Evolutionary conservation across 805 yeast genomes (phyloP).

Genomic region (Metschnikowia drakensbergensis): DNA sequence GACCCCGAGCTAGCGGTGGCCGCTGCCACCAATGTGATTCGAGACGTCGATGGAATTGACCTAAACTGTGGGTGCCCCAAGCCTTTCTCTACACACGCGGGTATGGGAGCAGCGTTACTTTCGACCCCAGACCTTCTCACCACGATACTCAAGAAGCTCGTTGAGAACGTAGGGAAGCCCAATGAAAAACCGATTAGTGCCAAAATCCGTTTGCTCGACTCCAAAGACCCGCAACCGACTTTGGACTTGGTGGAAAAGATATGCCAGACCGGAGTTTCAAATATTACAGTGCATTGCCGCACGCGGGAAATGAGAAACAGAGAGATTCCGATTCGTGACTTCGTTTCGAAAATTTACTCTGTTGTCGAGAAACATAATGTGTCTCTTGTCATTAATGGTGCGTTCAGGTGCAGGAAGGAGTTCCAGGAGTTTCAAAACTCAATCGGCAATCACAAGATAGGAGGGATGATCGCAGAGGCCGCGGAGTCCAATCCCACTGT

Average conservation of each 20-base stretch:
- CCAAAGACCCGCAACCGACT: conserved; percentile 50
- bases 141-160: conserved; percentile 63
- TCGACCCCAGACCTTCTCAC: conserved; percentile 76
- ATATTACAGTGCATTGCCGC: conserved; percentile 89
- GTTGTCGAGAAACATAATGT: conserved; percentile 62
- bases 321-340: conserved; percentile 72
- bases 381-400: conserved; percentile 81
- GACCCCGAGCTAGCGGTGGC: conserved; percentile 79
- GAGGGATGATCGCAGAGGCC: conserved; percentile 90
- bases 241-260: conserved; percentile 49
- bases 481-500: conserved; percentile 87
- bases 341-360: conserved; percentile 55
- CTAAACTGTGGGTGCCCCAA: conserved; percentile 97
- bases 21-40: conserved; percentile 77
- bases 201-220: conserved; percentile 76
- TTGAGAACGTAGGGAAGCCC: conserved; percentile 76
- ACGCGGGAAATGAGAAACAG: conserved; percentile 85
- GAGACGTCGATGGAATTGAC: conserved; percentile 90
- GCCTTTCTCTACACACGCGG: conserved; percentile 89
- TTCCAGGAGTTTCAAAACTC: conserved; percentile 45
- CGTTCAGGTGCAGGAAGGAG: conserved; percentile 53
- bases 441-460: conserved; percentile 56
- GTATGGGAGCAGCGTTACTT: conserved; percentile 96
- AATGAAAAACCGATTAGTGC: conserved; percentile 79
- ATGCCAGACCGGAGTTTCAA: conserved; percentile 72